Evolutionary conservation across 257 asterid genomes (phyloP), one percentile per base, ranked within the genome.

Genomic region (Rubia yunnanensis): DNA sequence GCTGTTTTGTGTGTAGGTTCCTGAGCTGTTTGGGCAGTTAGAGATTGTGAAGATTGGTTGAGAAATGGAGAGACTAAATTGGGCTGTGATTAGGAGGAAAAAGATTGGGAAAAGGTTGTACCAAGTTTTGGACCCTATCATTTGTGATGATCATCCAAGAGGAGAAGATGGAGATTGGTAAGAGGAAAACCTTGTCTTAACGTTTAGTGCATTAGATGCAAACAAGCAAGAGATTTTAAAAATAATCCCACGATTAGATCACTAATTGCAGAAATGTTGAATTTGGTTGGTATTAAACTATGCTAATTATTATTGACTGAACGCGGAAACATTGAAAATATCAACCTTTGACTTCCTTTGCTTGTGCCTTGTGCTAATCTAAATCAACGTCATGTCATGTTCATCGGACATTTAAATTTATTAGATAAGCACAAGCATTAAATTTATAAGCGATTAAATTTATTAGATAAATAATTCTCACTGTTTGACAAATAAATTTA

Each of bases 1-100:
- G 56, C 79, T 74, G 63, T 65, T 68, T 4, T 18, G 56, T 0
- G 81, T 22, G 73, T 65, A 75, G 30, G 54, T 67, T 55, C 71
- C 71, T 31, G 39, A 14, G 15, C 28, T 22, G 24, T 34, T 60
- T 60, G 48, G 1, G 65, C 65, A 60, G 4, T 11, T 27, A 28
- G 36, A 60, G 41, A 22, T 10, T 35, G 46, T 30, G 39, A 39
- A 34, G 50, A 28, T 30, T 14, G 22, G 39, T 20, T 32, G 44
- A 31, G 65, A 34, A 35, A 32, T 31, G 17, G 44, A 3, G 44
- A 26, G 65, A 5, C 5, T 31, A 3, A n/a, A 32, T 34, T 50
- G 57, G 5, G 27, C 1, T 50, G 57, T 50, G 52, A 44, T 44
- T 26, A 20, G 13, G 18, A 60, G 39, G 50, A 4, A 18, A 35